Evolutionary conservation across 495 filamentous ascomycete species (phyloP).

Genomic region (Patellaria atrata): DNA sequence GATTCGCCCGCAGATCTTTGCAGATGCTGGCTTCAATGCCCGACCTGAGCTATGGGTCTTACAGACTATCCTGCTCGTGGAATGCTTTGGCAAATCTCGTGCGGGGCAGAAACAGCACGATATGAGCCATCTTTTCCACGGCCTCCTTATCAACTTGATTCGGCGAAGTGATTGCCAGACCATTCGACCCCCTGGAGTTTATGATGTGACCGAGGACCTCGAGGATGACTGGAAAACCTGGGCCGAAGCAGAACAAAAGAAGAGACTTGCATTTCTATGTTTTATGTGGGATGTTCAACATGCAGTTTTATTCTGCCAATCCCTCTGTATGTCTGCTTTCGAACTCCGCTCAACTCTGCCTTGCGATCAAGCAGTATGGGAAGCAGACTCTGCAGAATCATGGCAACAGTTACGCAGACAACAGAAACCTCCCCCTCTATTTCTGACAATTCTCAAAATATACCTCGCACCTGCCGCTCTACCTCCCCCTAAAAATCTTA

Average conservation of each 20-base stretch:
- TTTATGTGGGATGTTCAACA: slow-evolving; percentile 49
- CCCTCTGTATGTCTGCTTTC: slow-evolving; percentile 44
- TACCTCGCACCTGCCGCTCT: slow-evolving; percentile 32
- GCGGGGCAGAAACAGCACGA: slow-evolving; percentile 43
- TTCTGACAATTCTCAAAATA: slow-evolving; percentile 36
- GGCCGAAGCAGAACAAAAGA: slow-evolving; percentile 39
- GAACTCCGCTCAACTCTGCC: slow-evolving; percentile 38
- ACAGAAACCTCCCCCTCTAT: slow-evolving; percentile 23
- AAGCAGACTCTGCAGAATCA: slow-evolving; percentile 33
- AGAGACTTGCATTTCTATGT: slow-evolving; percentile 37
- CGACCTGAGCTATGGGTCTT: slow-evolving; percentile 21
- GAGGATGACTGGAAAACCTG: slow-evolving; percentile 34
- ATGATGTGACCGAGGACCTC: slow-evolving; percentile 19
- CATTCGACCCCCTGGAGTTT: slow-evolving; percentile 21
- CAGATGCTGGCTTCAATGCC: slow-evolving; percentile 14
- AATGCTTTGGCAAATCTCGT: slow-evolving; percentile 43
- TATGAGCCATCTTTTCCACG: slow-evolving; percentile 40
- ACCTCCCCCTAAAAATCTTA: slow-evolving; percentile 29
- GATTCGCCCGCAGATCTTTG: slow-evolving; percentile 17
- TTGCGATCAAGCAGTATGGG: slow-evolving; percentile 35
- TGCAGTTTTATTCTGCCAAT: slow-evolving; percentile 42
- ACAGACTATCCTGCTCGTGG: slow-evolving; percentile 43
- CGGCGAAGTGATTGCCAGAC: slow-evolving; percentile 39
- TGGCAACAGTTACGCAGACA: slow-evolving; percentile 30
- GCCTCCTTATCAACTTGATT: slow-evolving; percentile 43